Conservation (phyloP, 75 land plant genomes). For the Pinus tabuliformis region DNA sequence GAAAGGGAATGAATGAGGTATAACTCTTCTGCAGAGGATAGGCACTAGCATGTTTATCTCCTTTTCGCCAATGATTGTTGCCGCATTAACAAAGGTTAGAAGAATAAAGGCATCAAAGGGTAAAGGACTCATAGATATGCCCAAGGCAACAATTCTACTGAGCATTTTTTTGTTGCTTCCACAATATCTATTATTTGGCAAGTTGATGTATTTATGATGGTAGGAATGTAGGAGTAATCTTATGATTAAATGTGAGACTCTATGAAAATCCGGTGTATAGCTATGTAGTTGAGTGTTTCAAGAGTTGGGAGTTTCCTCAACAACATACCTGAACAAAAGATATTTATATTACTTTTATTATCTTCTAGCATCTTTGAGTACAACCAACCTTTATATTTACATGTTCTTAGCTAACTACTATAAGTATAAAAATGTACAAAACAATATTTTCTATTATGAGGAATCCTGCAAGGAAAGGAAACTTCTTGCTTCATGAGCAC, state of each 20-base stretch:
- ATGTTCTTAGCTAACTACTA: conserved; percentile 14
- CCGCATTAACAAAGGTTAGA: conserved; percentile 52
- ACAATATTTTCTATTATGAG: too few species aligned
- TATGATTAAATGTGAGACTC: conserved; percentile 71
- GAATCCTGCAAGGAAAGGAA: too few species aligned
- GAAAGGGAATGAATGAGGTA: conserved; percentile 55
- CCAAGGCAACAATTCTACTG: conserved; percentile 27
- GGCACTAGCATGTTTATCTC: conserved; percentile 79
- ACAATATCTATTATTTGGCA: conserved; percentile 76
- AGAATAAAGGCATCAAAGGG: conserved; percentile 26
- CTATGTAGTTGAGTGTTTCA: conserved; percentile 67
- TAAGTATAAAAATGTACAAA: neutral
- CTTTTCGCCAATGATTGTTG: conserved; percentile 63
- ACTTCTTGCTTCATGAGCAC: too few species aligned
- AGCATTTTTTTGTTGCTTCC: conserved; percentile 82
- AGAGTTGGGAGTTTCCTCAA: conserved; percentile 83
- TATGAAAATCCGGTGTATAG: conserved; percentile 80
- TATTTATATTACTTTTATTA: conserved; percentile 49
- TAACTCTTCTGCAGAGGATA: conserved; percentile 74
- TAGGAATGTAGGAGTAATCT: conserved; percentile 91
- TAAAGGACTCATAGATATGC: conserved; percentile 11
- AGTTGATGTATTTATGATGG: conserved; percentile 83
- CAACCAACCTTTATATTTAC: conserved; percentile 22
- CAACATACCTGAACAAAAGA: conserved; percentile 34
- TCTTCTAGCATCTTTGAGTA: conserved; percentile 32